These are phyloP conservation scores for Adansonia madagascariensis DNA, from an alignment of 441 rosid species.

Conservation along the genomic window DNA sequence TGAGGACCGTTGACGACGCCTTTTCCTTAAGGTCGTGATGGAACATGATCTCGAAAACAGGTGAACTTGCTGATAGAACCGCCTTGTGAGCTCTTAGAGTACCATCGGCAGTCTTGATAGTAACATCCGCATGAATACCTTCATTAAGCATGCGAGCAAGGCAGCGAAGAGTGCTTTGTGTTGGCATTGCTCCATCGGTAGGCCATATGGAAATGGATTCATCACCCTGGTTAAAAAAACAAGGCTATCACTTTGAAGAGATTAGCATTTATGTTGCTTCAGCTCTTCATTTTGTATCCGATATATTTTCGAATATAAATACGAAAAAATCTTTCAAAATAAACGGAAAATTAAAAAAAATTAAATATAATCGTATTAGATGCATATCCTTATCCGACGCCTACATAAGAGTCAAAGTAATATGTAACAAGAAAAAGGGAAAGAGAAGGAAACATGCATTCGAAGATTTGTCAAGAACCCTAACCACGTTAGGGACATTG, in stretches of 20 bases:
- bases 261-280: not conserved
- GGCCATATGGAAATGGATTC: conserved; percentile 73
- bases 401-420: no score
- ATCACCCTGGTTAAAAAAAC: conserved; percentile 53
- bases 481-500: not conserved
- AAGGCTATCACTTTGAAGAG: not conserved
- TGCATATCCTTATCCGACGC: no score
- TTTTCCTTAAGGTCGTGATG: conserved; percentile 83
- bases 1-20: conserved; percentile 76
- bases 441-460: not conserved
- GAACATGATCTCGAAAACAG: conserved; percentile 86
- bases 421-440: not conserved
- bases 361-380: no score
- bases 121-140: not conserved
- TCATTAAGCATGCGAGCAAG: not conserved
- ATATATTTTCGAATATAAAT: no score
- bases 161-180: conserved; percentile 51
- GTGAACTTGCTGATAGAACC: conserved; percentile 79
- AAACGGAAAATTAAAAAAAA: no score
- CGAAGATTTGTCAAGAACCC: no score
- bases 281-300: no score
- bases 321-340: no score
- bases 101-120: no score
- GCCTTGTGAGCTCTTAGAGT: conserved; percentile 55
- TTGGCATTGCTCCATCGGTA: conserved; percentile 60